Conservation (phyloP, 2,329 filamentous ascomycete species). For the Macrophomina tecta region DNA sequence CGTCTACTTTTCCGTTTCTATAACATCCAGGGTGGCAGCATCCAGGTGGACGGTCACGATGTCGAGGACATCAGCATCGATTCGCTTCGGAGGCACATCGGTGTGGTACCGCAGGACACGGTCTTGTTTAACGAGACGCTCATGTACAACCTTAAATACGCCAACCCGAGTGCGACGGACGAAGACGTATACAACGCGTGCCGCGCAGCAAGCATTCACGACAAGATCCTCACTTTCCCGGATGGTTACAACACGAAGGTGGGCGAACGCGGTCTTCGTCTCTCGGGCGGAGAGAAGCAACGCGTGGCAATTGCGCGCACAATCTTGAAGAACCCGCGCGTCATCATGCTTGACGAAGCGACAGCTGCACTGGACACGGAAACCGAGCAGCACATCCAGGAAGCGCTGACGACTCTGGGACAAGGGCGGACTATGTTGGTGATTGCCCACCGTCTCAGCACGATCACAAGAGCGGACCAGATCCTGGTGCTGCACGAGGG, state of each 20-base stretch:
- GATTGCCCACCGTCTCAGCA: conserved; percentile 76
- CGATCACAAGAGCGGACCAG: conserved; percentile 62
- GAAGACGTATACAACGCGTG: conserved; percentile 84
- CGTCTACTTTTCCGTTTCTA: conserved; percentile 96
- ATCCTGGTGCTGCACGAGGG: conserved; percentile 62
- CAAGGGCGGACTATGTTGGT: conserved; percentile 90
- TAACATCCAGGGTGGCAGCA: conserved; percentile 79
- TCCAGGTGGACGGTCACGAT: conserved; percentile 83
- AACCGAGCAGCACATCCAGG: conserved; percentile 91
- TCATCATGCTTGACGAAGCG: conserved; percentile 92
- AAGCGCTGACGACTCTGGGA: conserved; percentile 80
- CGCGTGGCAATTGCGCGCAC: conserved; percentile 92
- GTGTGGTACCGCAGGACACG: conserved; percentile 96
- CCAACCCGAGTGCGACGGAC: conserved; percentile 79
- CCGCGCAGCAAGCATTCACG: conserved; percentile 86
- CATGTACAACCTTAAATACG: conserved; percentile 94
- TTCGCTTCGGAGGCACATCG: conserved; percentile 88
- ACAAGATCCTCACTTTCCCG: conserved; percentile 87
- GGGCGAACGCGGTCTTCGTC: conserved; percentile 82
- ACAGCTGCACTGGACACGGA: conserved; percentile 90
- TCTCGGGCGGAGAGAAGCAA: conserved; percentile 93
- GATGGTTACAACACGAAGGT: conserved; percentile 90
- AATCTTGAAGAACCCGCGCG: conserved; percentile 87
- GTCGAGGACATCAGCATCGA: conserved; percentile 89
- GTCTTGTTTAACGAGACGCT: conserved; percentile 92